Conservation (phyloP, 2,329 filamentous ascomycete genomes). For the Penicillium rolfsii region DNA sequence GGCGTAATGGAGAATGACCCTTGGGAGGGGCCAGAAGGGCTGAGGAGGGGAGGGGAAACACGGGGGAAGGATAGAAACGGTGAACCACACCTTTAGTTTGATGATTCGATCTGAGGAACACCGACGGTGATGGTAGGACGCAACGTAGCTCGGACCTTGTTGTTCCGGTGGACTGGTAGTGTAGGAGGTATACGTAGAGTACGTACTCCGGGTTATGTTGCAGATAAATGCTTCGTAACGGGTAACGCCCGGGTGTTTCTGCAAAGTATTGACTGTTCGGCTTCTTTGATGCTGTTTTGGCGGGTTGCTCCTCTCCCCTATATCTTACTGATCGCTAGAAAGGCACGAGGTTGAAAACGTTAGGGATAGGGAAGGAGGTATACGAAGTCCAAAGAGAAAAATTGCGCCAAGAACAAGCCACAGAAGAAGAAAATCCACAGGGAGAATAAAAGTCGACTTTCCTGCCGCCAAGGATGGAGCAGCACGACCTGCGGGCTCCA, state of each 20-base stretch:
- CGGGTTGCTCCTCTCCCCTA: not conserved
- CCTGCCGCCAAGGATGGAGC: conserved; percentile 1
- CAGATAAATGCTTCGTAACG: not conserved
- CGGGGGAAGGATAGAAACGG: not conserved
- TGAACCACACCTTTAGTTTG: not conserved
- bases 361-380: conserved; percentile 20
- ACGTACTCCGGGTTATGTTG: not conserved
- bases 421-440: not conserved
- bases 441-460: not conserved
- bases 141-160: not conserved
- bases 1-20: not conserved
- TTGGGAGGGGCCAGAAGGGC: not conserved
- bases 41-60: not conserved
- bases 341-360: not conserved
- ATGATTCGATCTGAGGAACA: not conserved
- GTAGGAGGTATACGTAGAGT: not conserved
- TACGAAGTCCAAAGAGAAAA: conserved; percentile 10
- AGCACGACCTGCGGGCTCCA: conserved; percentile 17
- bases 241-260: not conserved
- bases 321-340: not conserved
- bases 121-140: not conserved
- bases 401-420: conserved; percentile 10
- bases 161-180: not conserved
- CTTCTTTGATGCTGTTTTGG: not conserved
- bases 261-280: not conserved